A percentile compares a stretch with the other conserved stretches of the same genome.
Evolutionary conservation across 2,329 filamentous ascomycete genomes (phyloP).

Genomic region (Myriangium duriaei): DNA sequence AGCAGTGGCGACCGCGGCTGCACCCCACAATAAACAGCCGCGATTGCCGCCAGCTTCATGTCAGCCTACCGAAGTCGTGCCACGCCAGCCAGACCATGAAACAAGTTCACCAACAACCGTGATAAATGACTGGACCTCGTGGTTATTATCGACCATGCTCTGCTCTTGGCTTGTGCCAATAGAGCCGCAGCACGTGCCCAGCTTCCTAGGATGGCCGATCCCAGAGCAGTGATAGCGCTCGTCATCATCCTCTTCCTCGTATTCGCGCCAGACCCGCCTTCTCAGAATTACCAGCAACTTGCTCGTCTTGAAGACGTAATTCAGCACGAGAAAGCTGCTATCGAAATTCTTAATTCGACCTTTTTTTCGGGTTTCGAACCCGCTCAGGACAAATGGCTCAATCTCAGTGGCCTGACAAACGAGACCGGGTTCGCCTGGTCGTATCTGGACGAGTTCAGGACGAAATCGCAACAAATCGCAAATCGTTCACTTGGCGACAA

Average conservation of each 20-base stretch:
- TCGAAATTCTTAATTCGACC: conserved; percentile 38
- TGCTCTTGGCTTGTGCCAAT: no score
- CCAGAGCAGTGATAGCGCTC: conserved; percentile 16
- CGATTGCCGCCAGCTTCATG: no score
- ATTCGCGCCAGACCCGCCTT: conserved; percentile 35
- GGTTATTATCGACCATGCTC: no score
- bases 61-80: no score
- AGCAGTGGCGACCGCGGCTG: no score
- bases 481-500: conserved; percentile 27
- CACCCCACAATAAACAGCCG: no score
- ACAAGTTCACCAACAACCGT: no score
- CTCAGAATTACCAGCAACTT: conserved; percentile 24
- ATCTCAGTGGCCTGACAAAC: conserved; percentile 61
- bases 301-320: conserved; percentile 37
- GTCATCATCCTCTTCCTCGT: conserved; percentile 42
- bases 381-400: conserved; percentile 32
- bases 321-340: conserved; percentile 37
- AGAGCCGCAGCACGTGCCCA: no score
- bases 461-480: conserved; percentile 49
- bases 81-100: no score
- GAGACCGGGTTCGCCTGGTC: conserved; percentile 70
- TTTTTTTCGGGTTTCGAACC: conserved; percentile 41
- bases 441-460: conserved; percentile 52
- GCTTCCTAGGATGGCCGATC: no score
- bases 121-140: no score